Percentiles rank a stretch among this genome's conserved stretches.
phyloP scores from a whole-genome alignment of 768 basidiomycete species.

The Pleurotus cornucopiae region DNA sequence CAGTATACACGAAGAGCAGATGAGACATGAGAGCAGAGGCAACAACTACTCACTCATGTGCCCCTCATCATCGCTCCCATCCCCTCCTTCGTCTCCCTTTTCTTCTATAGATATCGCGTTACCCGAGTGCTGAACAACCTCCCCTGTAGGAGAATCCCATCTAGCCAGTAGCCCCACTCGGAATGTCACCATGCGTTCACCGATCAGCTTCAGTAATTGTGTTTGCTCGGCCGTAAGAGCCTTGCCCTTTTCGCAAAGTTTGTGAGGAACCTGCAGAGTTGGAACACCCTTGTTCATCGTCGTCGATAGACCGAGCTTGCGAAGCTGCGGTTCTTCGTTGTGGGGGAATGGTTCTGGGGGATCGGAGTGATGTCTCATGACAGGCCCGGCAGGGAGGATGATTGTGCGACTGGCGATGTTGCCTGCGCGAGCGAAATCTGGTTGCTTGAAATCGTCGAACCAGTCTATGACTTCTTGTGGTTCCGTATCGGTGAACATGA shows the following conservation, averaged over 20 bases:
- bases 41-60: constrained; percentile 48
- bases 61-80: constrained; percentile 30
- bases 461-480: constrained; percentile 91
- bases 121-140: constrained; percentile 57
- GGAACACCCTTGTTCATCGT: constrained; percentile 86
- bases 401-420: constrained; percentile 75
- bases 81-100: constrained; percentile 25
- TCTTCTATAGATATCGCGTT: constrained; percentile 32
- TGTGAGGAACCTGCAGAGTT: constrained; percentile 73
- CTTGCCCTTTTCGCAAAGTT: constrained; percentile 81
- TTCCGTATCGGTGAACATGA: constrained; percentile 87
- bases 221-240: constrained; percentile 81
- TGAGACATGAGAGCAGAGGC: too few species aligned
- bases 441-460: constrained; percentile 87
- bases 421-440: constrained; percentile 89
- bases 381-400: constrained; percentile 75
- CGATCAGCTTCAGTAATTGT: constrained; percentile 88
- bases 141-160: constrained; percentile 68
- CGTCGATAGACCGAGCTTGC: constrained; percentile 86
- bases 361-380: constrained; percentile 76
- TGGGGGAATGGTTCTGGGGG: constrained; percentile 91
- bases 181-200: constrained; percentile 85
- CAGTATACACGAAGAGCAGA: too few species aligned
- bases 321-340: constrained; percentile 94
- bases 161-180: constrained; percentile 64